Evolutionary conservation across 345 rosid genomes (phyloP), one percentile per base, ranked within the genome.

Genomic region (Eutrema yunnanense): DNA sequence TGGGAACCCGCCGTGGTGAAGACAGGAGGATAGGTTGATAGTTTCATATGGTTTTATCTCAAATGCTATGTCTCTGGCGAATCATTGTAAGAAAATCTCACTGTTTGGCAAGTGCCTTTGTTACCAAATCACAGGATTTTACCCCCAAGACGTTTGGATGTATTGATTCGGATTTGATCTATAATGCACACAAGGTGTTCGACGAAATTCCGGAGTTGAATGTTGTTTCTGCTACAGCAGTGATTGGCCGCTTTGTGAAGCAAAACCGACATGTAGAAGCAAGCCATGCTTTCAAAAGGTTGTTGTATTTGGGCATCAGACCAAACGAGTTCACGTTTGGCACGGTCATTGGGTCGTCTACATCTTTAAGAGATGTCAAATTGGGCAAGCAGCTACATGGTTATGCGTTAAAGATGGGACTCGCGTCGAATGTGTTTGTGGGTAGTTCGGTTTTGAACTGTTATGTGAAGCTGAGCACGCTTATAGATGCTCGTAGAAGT

Each of bases 301-400:
- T 88, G 83, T 70, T 88, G 34, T 69, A 26, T 33, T 32, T 79
- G 75, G 67, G 82, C 10, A 82, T 90, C 36, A 85, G 84, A 48
- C 96, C 96, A 9, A 90, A 78, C 68, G 88, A 90, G 65, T 90
- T 81, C 82, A 92, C 96, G 1, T 90, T 88, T 62, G 87, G 90
- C 48, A 81, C 93, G 0, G 81, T 87, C 27, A 69, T 92, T 70
- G 87, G 72, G 34, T 84, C 88, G 0, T 77, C 90, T n/a, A 76
- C 83, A 9, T 76, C 67, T 38, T 53, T 81, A 0, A 59, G 71
- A 52, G 87, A 90, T 78, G 62, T 88, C 54, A 13, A 57, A 41
- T 52, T 81, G 36, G 84, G 91, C 3, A 86, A 73, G 78, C 91
- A 90, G 76, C 81, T 88, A 47, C 98, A 92, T 72, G 81, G 78